A percentile compares a stretch with the other conserved stretches of the same genome.
phyloP scores from a whole-genome alignment of 1,284 basidiomycete species.

The Neonothopanus nambi region DNA sequence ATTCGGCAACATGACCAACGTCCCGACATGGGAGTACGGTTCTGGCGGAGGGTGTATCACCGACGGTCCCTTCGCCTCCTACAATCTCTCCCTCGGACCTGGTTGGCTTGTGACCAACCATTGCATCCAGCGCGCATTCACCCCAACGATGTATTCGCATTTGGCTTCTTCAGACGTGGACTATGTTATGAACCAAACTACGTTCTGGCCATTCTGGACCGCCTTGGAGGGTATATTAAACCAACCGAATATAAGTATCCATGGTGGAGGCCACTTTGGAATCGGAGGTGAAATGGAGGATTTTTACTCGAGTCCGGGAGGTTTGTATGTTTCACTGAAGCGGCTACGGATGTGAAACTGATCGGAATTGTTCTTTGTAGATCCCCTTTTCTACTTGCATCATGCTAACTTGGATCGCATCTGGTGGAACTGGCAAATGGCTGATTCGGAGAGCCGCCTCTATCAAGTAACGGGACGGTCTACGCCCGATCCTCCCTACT shows the following conservation, averaged over 20 bases:
- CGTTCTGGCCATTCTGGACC: constrained; percentile 34
- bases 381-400: constrained; percentile 29
- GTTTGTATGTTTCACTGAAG: constrained; percentile 25
- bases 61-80: constrained; percentile 35
- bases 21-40: constrained; percentile 12
- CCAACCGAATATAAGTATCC: constrained; percentile 10
- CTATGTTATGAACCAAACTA: constrained; percentile 24
- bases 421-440: constrained; percentile 27
- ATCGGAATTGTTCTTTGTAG: too few species aligned
- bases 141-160: constrained; percentile 20
- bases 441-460: constrained; percentile 20
- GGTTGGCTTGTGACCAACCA: constrained; percentile 31
- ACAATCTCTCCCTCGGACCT: constrained; percentile 34
- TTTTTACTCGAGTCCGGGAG: constrained; percentile 36
- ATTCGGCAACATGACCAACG: constrained; percentile 22
- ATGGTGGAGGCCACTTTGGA: constrained; percentile 34
- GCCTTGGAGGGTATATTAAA: constrained; percentile 31
- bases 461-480: constrained; percentile 33
- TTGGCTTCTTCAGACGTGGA: constrained; percentile 26
- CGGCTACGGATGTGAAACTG: too few species aligned
- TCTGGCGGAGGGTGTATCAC: constrained; percentile 29
- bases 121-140: constrained; percentile 33
- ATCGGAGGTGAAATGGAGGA: constrained; percentile 38
- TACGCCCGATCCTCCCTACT: constrained; percentile 23
- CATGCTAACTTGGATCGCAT: constrained; percentile 29